Evolutionary conservation across 1,139 yeast species (phyloP).

Genomic region (Yamadazyma spencermartinsiae): DNA sequence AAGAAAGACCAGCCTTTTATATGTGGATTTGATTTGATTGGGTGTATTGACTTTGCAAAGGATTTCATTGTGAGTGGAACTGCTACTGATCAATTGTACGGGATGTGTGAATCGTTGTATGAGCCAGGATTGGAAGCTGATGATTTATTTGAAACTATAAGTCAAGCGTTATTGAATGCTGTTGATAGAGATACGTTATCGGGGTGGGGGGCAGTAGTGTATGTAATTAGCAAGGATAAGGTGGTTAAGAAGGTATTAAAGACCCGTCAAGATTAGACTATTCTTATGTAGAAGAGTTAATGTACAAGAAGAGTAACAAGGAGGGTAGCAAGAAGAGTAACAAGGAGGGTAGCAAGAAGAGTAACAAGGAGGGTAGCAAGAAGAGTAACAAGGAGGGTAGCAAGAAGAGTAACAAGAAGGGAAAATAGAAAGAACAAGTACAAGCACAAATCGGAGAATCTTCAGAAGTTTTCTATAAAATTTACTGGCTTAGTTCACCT

Average conservation of each 20-base stretch:
- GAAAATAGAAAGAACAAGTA: too few species aligned
- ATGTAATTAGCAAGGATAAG: slow-evolving; percentile 88
- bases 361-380: too few species aligned
- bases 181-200: slow-evolving; percentile 97
- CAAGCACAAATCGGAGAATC: too few species aligned
- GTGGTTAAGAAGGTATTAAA: slow-evolving; percentile 83
- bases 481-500: too few species aligned
- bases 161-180: slow-evolving; percentile 91
- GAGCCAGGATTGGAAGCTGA: slow-evolving; percentile 94
- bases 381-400: too few species aligned
- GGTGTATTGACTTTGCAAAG: slow-evolving; percentile 92
- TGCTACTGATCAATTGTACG: slow-evolving; percentile 91
- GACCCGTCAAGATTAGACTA: slow-evolving; percentile 80
- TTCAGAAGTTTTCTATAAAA: too few species aligned
- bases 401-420: too few species aligned
- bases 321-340: too few species aligned
- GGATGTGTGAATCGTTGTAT: slow-evolving; percentile 98
- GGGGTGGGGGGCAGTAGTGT: slow-evolving; percentile 99
- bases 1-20: slow-evolving; percentile 83
- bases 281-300: too few species aligned
- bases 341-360: too few species aligned
- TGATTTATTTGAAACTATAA: slow-evolving; percentile 91
- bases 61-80: slow-evolving; percentile 98
- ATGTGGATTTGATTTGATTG: slow-evolving; percentile 95
- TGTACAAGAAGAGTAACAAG: background rate